Evolutionary conservation across 805 yeast species (phyloP), one percentile per base, ranked within the genome.

Genomic region (Dipodascus albidus): DNA sequence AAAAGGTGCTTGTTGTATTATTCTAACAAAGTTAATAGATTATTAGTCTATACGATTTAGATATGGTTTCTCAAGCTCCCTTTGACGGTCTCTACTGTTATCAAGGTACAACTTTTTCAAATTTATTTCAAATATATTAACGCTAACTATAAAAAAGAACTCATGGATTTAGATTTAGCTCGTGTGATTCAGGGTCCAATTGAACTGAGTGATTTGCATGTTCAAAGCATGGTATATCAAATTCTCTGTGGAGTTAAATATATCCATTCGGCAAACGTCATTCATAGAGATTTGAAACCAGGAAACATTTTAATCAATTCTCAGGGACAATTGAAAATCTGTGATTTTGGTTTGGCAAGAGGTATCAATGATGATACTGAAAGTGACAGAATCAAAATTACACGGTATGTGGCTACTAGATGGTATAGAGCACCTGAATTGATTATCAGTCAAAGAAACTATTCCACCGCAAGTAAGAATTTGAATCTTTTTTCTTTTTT

Each of bases 351-450:
- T 0, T 72, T 90, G 35, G 96, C 97, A 1, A 73, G 97, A 63
- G 95, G 95, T 1, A 73, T 87, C 11, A 48, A 62, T 17, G 55
- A 57, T 20, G 51, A 44, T 53, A 58, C 66, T 62, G 66, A 64
- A 53, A 35, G 68, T 62, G 61, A 70, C 50, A 58, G 63, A 33
- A 59, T 57, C 22, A 50, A 55, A 24, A 64, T 65, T 53, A 69
- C 72, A 3, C 55, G 57, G 60, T 90, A 90, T 64, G 96, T 90
- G 22, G 96, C 96, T 0, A 90, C 97, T 0, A 71, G 97, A 54
- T 90, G 96, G 96, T 90, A 90, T 63, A 74, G 98, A 48, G 96
- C 97, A 0, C 98, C 98, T 0, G 98, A 90, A 62, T 73, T 90
- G 50, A 78, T 90, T 48, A 67, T 89, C 33, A 76, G 85, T 9